These are phyloP conservation scores for Cryptococcus deneoformans DNA, from an alignment of 1,284 basidiomycete species.

Conservation along the genomic window DNA sequence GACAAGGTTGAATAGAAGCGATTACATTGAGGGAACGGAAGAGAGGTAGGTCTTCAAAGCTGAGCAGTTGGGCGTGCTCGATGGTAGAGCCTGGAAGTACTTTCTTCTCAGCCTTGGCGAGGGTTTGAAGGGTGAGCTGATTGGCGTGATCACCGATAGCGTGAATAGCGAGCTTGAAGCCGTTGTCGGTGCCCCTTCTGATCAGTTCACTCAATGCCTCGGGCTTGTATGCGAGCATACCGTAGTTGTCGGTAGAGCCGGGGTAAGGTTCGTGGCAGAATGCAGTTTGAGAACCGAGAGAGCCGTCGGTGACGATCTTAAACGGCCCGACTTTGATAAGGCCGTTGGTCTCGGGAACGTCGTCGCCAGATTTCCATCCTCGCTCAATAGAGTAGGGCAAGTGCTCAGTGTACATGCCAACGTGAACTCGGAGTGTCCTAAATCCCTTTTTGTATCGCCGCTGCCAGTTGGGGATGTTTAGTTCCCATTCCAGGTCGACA, in stretches of 20 bases:
- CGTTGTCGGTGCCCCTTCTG: conserved; percentile 19
- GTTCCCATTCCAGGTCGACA: conserved; percentile 44
- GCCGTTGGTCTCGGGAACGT: conserved; percentile 24
- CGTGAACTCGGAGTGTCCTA: conserved; percentile 28
- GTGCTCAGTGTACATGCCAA: conserved; percentile 40
- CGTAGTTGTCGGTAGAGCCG: conserved; percentile 19
- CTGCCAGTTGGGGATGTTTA: conserved; percentile 30
- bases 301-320: conserved; percentile 37
- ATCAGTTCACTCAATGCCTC: conserved; percentile 24
- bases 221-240: conserved; percentile 20
- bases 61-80: conserved; percentile 43
- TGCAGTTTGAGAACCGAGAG: conserved; percentile 31
- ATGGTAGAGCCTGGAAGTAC: conserved; percentile 32
- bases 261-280: conserved; percentile 42
- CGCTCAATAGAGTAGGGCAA: conserved; percentile 27
- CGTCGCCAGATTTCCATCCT: conserved; percentile 27
- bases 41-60: conserved; percentile 26
- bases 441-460: conserved; percentile 28
- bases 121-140: conserved; percentile 21
- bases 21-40: conserved; percentile 32
- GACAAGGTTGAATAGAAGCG: conserved; percentile 41
- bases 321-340: conserved; percentile 34
- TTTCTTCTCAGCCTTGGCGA: conserved; percentile 16
- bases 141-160: conserved; percentile 44
- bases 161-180: conserved; percentile 39